These are phyloP conservation scores for Apiotrichum gamsii DNA, from an alignment of 1,284 basidiomycete genomes.

Conservation along the genomic window DNA sequence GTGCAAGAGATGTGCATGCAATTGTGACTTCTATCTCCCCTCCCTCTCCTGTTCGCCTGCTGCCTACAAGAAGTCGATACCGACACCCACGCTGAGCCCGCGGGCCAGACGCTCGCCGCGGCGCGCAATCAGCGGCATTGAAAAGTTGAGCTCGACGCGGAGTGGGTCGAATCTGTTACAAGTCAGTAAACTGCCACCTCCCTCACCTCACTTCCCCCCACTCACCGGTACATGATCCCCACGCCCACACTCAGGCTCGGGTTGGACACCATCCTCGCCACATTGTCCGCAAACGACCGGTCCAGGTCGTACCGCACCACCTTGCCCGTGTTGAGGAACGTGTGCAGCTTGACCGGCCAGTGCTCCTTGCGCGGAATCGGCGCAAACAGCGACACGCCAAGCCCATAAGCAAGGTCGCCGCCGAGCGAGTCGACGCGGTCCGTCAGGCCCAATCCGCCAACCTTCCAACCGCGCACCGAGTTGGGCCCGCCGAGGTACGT, in stretches of 20 bases:
- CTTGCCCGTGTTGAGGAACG: slow-evolving; percentile 79
- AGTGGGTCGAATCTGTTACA: slow-evolving; percentile 36
- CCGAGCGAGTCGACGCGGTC: slow-evolving; percentile 76
- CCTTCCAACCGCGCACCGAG: slow-evolving; percentile 78
- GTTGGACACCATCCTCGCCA: slow-evolving; percentile 44
- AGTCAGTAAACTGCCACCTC: background rate
- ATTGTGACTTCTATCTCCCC: background rate
- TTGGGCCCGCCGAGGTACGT: slow-evolving; percentile 92
- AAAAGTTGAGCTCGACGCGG: slow-evolving; percentile 78
- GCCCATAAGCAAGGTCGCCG: slow-evolving; percentile 79
- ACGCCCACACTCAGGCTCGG: slow-evolving; percentile 66
- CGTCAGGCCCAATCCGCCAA: slow-evolving; percentile 75
- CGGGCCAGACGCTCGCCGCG: slow-evolving; percentile 69
- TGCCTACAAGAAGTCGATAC: slow-evolving; percentile 62
- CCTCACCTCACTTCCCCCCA: too few relatives aligned
- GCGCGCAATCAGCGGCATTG: slow-evolving; percentile 74
- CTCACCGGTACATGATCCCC: slow-evolving; percentile 73
- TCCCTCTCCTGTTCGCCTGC: too few relatives aligned
- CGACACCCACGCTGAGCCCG: slow-evolving; percentile 88
- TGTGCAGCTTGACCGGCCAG: slow-evolving; percentile 84
- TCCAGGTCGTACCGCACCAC: slow-evolving; percentile 60
- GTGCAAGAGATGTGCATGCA: slow-evolving; percentile 7
- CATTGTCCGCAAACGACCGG: slow-evolving; percentile 42
- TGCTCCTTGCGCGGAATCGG: slow-evolving; percentile 69
- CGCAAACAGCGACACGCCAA: slow-evolving; percentile 72